Evolutionary conservation across 352 stramenopile genomes (phyloP), one percentile per base, ranked within the genome.

Genomic region (Pythium utonaiense): DNA sequence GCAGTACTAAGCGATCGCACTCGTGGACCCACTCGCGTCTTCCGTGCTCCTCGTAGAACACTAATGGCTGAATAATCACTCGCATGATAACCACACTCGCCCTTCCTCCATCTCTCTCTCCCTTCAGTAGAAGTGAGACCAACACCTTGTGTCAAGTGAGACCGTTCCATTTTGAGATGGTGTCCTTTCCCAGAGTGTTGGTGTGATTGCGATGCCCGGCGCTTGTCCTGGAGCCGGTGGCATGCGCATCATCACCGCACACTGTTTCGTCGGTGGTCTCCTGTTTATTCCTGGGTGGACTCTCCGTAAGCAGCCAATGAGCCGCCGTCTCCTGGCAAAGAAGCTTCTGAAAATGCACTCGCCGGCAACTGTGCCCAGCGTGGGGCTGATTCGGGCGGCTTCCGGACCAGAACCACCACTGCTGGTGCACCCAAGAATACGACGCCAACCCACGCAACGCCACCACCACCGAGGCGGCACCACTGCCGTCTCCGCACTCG

Each of bases 1-100:
- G 59, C 87, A 98, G 80, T 98, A 96, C 83, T 98, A 97, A 83
- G 64, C 61, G 17, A 7, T 28, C 31, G n/a, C 44, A 51, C n/a
- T 41, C 44, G 17, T 31, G 27, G 48, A n/a, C n/a, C n/a, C n/a
- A 34, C 22, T 48, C 36, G 25, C 17, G 47, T 27, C 30, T 31
- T 24, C 5, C 2, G 10, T 44, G 9, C n/a, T n/a, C n/a, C 25
- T 51, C 41, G 53, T 69, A 60, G 62, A 64, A 69, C 48, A 50
- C 59, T 76, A 76, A 81, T 81, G 73, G 73, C 73, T 77, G 73
- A 81, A 81, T 81, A 77, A 58, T 65, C 55, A 70, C 55, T 63
- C 62, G 40, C 47, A 58, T 45, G 30, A 21, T 45, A 28, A 53
- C 40, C 21, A 28, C n/a, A n/a, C n/a, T n/a, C n/a, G n/a, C n/a